Percentiles rank a stretch among this genome's conserved stretches.
These are phyloP conservation scores for Davidsoniella eucalypti DNA, from an alignment of 2,329 filamentous ascomycete genomes.

Conservation along the genomic window DNA sequence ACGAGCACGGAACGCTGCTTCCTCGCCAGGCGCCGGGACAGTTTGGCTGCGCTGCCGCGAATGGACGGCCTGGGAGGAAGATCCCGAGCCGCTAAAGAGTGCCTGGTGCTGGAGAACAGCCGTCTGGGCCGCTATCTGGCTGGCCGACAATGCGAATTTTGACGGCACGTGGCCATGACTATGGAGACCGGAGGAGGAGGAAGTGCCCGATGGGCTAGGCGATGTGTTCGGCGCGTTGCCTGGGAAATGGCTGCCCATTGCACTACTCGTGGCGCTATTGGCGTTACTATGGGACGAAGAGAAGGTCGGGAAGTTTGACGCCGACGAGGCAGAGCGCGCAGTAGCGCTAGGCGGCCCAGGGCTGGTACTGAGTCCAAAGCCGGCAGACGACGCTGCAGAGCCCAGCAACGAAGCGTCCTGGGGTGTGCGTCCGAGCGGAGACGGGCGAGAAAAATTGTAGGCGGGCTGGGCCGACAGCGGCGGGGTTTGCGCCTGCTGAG, in stretches of 20 bases:
- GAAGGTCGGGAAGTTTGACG: constrained; percentile 36
- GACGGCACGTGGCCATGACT: constrained; percentile 22
- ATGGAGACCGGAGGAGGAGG: constrained; percentile 21
- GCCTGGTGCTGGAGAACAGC: constrained; percentile 52
- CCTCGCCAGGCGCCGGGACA: constrained; percentile 27
- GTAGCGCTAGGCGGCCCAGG: constrained; percentile 4
- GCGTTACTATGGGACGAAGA: too few species aligned
- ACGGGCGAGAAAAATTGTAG: constrained; percentile 11
- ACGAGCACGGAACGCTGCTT: constrained; percentile 21
- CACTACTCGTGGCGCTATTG: too few species aligned
- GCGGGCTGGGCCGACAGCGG: constrained; percentile 10
- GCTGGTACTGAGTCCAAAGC: neutral
- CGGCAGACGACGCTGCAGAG: neutral
- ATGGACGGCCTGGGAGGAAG: constrained; percentile 22
- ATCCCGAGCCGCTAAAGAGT: constrained; percentile 13
- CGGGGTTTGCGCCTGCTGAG: constrained; percentile 19
- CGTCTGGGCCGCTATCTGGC: constrained; percentile 65
- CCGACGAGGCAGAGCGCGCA: constrained; percentile 3
- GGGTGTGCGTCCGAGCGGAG: constrained; percentile 10
- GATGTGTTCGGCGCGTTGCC: constrained; percentile 18
- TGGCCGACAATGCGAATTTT: constrained; percentile 36
- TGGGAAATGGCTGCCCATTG: neutral
- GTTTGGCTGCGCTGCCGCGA: constrained; percentile 58
- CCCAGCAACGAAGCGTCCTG: constrained; percentile 8
- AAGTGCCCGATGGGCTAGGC: constrained; percentile 36